These are phyloP conservation scores for Suzukiozyma palmioleophila DNA, from an alignment of 1,139 yeast genomes.

Conservation along the genomic window DNA sequence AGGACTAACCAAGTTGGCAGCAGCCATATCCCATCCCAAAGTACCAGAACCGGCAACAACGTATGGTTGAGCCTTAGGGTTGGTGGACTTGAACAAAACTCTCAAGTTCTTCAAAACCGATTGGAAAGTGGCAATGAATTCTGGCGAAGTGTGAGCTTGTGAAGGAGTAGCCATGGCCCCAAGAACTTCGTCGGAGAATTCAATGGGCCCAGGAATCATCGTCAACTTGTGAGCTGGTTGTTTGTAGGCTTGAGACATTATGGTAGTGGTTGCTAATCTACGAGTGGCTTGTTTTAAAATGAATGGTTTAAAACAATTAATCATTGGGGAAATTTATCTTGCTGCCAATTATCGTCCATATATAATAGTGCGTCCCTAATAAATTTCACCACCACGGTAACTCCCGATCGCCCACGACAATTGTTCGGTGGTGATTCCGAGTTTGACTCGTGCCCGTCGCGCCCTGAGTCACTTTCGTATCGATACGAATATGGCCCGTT, in stretches of 20 bases:
- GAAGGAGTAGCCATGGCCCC: constrained; percentile 83
- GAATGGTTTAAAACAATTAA: neutral
- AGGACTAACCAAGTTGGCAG: constrained; percentile 65
- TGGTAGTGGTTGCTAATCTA: constrained; percentile 1
- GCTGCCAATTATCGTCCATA: neutral
- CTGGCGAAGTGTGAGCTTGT: constrained; percentile 88
- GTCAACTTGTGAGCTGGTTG: constrained; percentile 54
- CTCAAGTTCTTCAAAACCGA: constrained; percentile 64
- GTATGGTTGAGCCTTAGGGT: constrained; percentile 65
- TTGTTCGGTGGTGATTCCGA: too few relatives aligned
- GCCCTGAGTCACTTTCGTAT: too few relatives aligned
- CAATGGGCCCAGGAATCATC: constrained; percentile 93
- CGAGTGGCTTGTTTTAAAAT: neutral
- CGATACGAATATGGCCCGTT: too few relatives aligned
- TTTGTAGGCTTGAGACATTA: constrained; percentile 32
- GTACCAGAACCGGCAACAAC: constrained; percentile 91
- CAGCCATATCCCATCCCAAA: constrained; percentile 90
- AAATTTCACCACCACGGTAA: neutral
- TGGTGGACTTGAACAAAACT: constrained; percentile 66
- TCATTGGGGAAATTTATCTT: neutral
- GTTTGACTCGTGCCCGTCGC: too few relatives aligned
- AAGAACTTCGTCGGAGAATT: constrained; percentile 77
- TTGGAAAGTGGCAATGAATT: constrained; percentile 73
- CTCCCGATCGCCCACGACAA: constrained; percentile 3
- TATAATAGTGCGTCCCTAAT: neutral